phyloP scores from a whole-genome alignment of 2,329 filamentous ascomycete genomes.

The Trichoderma breve region DNA sequence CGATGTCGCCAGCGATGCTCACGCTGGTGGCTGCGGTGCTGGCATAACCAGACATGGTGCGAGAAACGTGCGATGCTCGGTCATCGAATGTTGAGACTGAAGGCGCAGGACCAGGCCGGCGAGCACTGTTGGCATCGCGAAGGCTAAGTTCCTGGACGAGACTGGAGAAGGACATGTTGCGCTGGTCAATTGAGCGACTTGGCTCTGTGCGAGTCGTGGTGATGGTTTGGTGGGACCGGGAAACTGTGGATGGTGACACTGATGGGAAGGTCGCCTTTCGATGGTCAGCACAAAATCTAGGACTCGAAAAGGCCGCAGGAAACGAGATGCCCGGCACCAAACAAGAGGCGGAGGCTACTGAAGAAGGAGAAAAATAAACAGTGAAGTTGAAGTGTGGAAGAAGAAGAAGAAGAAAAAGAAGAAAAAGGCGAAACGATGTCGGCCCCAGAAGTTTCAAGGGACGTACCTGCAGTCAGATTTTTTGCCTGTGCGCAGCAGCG shows the following conservation, averaged over 20 bases:
- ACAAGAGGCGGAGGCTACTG: neutral
- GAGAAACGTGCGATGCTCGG: slow-evolving; percentile 58
- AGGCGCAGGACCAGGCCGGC: slow-evolving; percentile 45
- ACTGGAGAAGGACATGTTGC: slow-evolving; percentile 63
- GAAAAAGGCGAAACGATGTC: neutral
- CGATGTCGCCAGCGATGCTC: slow-evolving; percentile 72
- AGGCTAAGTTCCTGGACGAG: slow-evolving; percentile 64
- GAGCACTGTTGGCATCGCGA: slow-evolving; percentile 50
- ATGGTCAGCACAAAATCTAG: neutral
- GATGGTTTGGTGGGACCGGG: neutral
- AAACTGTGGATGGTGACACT: neutral
- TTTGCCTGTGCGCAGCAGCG: slow-evolving; percentile 6
- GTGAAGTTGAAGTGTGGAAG: neutral
- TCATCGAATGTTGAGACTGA: slow-evolving; percentile 60
- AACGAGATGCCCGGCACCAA: neutral
- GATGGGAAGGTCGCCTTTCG: neutral
- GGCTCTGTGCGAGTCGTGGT: neutral
- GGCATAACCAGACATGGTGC: slow-evolving; percentile 60
- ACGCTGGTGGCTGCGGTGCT: slow-evolving; percentile 67
- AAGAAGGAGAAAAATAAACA: neutral
- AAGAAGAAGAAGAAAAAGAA: neutral
- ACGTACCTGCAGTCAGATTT: slow-evolving; percentile 16
- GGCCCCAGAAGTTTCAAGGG: neutral
- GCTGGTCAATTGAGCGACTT: neutral
- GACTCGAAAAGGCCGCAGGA: neutral